A percentile compares a stretch with the other conserved stretches of the same genome.
Conservation (phyloP, 768 basidiomycete genomes). For the Suillus tomentosus region DNA sequence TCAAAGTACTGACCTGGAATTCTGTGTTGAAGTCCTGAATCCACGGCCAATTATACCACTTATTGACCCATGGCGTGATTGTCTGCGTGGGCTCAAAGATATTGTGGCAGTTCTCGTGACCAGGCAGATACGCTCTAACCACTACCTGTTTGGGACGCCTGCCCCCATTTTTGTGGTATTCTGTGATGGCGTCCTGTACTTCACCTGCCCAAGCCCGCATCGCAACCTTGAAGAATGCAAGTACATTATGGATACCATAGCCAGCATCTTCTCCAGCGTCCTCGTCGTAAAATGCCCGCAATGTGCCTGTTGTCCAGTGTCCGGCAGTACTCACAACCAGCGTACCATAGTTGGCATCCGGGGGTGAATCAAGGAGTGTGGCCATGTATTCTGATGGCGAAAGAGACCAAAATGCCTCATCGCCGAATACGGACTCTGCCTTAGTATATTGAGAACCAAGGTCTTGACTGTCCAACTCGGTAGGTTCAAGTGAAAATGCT, state of each 20-base stretch:
- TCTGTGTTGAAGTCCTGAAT: constrained; percentile 58
- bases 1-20: constrained; percentile 50
- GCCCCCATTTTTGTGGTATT: constrained; percentile 33
- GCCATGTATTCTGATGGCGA: constrained; percentile 54
- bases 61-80: constrained; percentile 44
- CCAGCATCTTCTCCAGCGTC: constrained; percentile 35
- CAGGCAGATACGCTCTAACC: constrained; percentile 61
- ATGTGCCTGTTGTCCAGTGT: constrained; percentile 66
- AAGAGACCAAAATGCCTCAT: constrained; percentile 56
- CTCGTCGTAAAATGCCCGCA: constrained; percentile 44
- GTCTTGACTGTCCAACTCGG: constrained; percentile 20
- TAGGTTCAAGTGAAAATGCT: constrained; percentile 19
- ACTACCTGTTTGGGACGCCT: constrained; percentile 46
- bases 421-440: constrained; percentile 48
- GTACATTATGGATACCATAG: constrained; percentile 54
- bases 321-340: constrained; percentile 66
- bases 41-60: constrained; percentile 68
- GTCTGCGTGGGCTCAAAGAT: constrained; percentile 46
- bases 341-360: constrained; percentile 57
- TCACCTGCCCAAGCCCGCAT: constrained; percentile 55
- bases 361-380: constrained; percentile 46
- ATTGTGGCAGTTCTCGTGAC: constrained; percentile 67
- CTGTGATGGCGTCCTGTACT: constrained; percentile 48
- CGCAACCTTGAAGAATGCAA: constrained; percentile 59
- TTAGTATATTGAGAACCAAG: constrained; percentile 31